Evolutionary conservation across 495 filamentous ascomycete genomes (phyloP), one percentile per base, ranked within the genome.

Genomic region (Podospora didyma): DNA sequence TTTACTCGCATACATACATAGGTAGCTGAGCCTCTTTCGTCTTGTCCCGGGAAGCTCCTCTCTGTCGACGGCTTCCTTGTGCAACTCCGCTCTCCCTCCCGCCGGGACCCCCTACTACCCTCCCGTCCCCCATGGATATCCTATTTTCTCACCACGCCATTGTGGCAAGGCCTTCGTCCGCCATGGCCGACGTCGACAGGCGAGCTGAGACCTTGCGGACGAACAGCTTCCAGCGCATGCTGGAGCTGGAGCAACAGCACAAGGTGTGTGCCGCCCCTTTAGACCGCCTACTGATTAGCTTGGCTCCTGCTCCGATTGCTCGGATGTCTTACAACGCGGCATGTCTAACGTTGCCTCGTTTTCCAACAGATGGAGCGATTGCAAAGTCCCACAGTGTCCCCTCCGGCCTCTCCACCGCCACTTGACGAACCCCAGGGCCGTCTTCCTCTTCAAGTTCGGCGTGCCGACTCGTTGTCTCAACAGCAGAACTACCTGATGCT

Each of bases 181-280:
- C 60, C 58, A 62, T 65, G 66, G 64, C 62, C 31, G 61, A 69
- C 37, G 49, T 65, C 7, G 58, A 64, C 46, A 55, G 31, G 14
- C 54, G 47, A 46, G 54, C 60, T 49, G 60, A 66, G 35, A 64
- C 68, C 14, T 57, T 70, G 24, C 70, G 73, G 60, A 62, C 70
- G 59, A 70, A 67, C 61, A 78, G 71, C 58, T 75, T 80, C 46
- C 69, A 76, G 56, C 66, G 65, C 26, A 77, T 82, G 78, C 63
- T 80, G 48, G 77, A 81, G 60, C 65, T 80, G 53, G 79, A 80
- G 61, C 75, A 75, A 57, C 70, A 68, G 65, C 70, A 72, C 67
- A 79, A 80, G 77, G 79, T 80, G 72, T 45, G 21, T 23, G 39
- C 47, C 51, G 51, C 50, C 44, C 54, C 57, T 20, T 37, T 39